Percentiles rank a stretch among this genome's conserved stretches.
Evolutionary conservation across 306 rosid species (phyloP).

Genomic region (Mimosa pudica): DNA sequence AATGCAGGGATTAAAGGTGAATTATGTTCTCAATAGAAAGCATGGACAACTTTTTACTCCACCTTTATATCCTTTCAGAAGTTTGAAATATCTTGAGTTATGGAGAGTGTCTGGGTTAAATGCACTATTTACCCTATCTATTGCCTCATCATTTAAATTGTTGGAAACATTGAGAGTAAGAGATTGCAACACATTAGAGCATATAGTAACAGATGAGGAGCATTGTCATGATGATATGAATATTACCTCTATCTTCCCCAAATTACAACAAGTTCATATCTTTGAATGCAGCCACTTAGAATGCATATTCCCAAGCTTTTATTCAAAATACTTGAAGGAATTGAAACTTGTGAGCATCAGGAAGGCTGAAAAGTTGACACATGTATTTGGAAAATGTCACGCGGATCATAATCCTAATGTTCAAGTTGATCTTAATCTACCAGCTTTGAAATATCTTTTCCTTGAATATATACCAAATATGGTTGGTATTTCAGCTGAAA

Average conservation of each 20-base stretch:
- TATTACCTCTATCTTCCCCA: background rate
- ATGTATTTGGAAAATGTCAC: slow-evolving; percentile 6
- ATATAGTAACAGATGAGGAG: background rate
- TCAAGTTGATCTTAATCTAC: background rate
- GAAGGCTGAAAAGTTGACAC: background rate
- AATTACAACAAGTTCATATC: background rate
- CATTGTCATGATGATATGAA: background rate
- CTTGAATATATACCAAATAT: background rate
- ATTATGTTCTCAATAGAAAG: background rate
- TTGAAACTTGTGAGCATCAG: background rate
- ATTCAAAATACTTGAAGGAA: background rate
- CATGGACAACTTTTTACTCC: background rate
- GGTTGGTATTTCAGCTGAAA: background rate
- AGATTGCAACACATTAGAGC: background rate
- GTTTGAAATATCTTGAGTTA: background rate
- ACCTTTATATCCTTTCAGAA: background rate
- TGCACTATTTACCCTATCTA: background rate
- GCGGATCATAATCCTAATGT: background rate
- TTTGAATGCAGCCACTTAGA: too few species aligned
- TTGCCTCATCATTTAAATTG: background rate
- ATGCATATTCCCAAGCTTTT: too few species aligned
- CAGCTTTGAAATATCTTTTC: background rate
- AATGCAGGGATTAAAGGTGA: too few species aligned
- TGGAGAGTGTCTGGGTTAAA: too few species aligned
- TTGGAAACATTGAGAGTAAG: background rate